Evolutionary conservation across 2,329 filamentous ascomycete species (phyloP).

Genomic region (Fusarium begoniae): DNA sequence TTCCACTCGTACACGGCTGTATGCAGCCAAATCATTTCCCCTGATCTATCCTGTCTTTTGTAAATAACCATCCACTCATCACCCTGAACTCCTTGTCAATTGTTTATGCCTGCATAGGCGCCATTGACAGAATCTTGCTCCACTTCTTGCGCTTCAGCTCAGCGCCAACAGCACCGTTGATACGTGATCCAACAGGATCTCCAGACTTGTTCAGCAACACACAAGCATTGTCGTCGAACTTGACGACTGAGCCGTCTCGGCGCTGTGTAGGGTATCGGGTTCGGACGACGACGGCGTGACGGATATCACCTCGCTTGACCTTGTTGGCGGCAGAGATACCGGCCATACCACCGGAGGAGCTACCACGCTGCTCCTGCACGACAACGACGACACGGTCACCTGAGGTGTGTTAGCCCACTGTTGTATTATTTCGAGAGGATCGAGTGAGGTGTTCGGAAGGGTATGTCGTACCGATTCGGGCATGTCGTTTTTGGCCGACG

Average conservation of each 20-base stretch:
- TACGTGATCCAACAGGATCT: constrained; percentile 90
- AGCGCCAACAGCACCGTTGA: constrained; percentile 90
- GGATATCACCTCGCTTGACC: constrained; percentile 94
- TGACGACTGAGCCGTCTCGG: constrained; percentile 87
- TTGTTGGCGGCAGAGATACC: constrained; percentile 82
- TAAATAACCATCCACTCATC: constrained; percentile 12
- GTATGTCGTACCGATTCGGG: constrained; percentile 78
- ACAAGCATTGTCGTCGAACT: constrained; percentile 98
- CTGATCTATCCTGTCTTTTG: constrained; percentile 25
- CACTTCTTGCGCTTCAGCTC: constrained; percentile 93
- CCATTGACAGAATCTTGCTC: constrained; percentile 98
- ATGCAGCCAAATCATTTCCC: background rate
- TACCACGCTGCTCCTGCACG: constrained; percentile 93
- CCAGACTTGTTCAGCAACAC: constrained; percentile 97
- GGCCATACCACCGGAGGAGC: constrained; percentile 75
- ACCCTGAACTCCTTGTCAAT: background rate
- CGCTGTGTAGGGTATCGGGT: constrained; percentile 88
- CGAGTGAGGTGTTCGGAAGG: background rate
- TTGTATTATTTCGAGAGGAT: background rate
- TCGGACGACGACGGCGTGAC: constrained; percentile 94
- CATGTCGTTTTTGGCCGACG: constrained; percentile 87
- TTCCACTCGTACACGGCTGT: constrained; percentile 40
- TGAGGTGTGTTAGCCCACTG: constrained; percentile 49
- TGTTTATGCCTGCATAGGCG: constrained; percentile 71
- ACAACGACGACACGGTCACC: constrained; percentile 97